Base-by-base conservation (phyloP, 305 asterid species). In the Euphrasia arctica region DNA sequence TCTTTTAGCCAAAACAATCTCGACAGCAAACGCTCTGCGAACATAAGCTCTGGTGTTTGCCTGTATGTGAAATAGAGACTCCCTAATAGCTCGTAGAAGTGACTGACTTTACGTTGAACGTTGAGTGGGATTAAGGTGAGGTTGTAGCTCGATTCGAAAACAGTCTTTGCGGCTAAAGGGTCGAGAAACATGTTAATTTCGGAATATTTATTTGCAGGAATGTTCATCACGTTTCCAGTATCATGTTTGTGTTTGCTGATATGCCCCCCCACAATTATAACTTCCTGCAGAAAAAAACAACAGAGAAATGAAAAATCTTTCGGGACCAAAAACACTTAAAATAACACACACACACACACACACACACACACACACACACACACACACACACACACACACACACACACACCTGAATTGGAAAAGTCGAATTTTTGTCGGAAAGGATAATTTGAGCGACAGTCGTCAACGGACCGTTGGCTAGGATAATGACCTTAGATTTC, bases 401-500 rank as follows among this genome's bases (percentile, higher is more conserved):
- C 27, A 25, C 27, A 25, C 27, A 0, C 27, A 25, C 27, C 27
- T 89, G 73, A 68, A 89, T 85, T 36, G 39, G n/a, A 42, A 77
- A 75, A 55, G 77, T 80, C 34, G 41, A n/a, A 14, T 72, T 83
- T 60, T 81, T 79, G 50, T 76, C 83, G 1, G 84, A 75, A 63
- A 77, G 86, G 71, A 91, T 68, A 58, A 84, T 82, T 10, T 76
- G 70, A 6, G 98, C 98, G 39, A 85, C 66, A 63, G 79, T 89
- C 58, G 97, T 92, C 79, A 92, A 75, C 4, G 98, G 97, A 45
- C 97, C 98, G 54, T 87, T 92, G 43, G 97, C 78, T 69, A 89
- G 74, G 69, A 92, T 65, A 34, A 88, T 82, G 62, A 92, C 70
- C 58, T 85, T 85, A 2, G 90, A 80, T 61, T 82, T 85, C 0